phyloP scores from a whole-genome alignment of 2,329 filamentous ascomycete species.

The Phialocephala sp. region DNA sequence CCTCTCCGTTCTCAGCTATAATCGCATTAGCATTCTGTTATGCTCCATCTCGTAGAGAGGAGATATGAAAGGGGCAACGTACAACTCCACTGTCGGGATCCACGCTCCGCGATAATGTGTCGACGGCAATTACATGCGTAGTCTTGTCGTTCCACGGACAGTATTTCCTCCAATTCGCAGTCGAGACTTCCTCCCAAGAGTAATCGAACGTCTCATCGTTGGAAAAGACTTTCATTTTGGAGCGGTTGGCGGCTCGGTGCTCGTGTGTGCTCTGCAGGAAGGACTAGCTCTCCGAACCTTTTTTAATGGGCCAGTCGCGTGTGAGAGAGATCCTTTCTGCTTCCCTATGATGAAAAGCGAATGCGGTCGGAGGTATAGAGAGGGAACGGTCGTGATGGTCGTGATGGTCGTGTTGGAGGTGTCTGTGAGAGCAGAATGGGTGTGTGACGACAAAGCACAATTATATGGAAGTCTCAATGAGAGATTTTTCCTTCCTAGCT shows the following conservation, averaged over 20 bases:
- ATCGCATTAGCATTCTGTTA: slow-evolving; percentile 24
- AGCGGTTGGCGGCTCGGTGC: slow-evolving; percentile 10
- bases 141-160: slow-evolving; percentile 99
- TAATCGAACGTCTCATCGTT: slow-evolving; percentile 92
- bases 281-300: slow-evolving; percentile 12
- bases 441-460: not conserved
- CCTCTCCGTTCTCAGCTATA: slow-evolving; percentile 71
- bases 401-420: not conserved
- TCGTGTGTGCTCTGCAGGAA: slow-evolving; percentile 37
- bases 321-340: not conserved
- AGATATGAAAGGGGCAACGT: slow-evolving; percentile 44
- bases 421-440: not conserved
- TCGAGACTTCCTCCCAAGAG: slow-evolving; percentile 97
- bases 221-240: slow-evolving; percentile 91
- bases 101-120: slow-evolving; percentile 79
- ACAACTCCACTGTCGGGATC: slow-evolving; percentile 71
- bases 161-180: slow-evolving; percentile 98
- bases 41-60: not conserved
- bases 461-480: not conserved
- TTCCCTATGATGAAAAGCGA: not conserved
- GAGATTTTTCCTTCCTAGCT: not conserved
- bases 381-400: not conserved
- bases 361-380: not conserved
- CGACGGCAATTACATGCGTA: slow-evolving; percentile 94
- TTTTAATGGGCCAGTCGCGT: slow-evolving; percentile 21